These are phyloP conservation scores for Colletotrichum camelliae DNA, from an alignment of 2,329 filamentous ascomycete species.

Conservation along the genomic window DNA sequence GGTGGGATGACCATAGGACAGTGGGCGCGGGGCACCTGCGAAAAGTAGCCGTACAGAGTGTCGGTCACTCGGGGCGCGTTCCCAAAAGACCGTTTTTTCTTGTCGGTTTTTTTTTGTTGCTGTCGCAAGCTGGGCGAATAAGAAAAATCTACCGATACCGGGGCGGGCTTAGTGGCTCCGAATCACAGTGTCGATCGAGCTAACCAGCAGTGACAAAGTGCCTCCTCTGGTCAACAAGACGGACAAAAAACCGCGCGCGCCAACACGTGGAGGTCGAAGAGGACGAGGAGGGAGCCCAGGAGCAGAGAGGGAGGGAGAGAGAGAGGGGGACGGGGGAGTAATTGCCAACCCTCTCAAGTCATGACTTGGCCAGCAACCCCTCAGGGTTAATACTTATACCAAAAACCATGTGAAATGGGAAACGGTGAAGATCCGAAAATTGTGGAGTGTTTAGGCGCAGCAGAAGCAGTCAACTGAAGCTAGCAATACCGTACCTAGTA, in stretches of 20 bases:
- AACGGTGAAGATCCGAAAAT: neutral
- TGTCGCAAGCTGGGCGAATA: neutral
- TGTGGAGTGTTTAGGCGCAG: constrained; percentile 17
- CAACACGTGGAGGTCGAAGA: neutral
- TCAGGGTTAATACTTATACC: neutral
- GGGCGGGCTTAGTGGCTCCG: neutral
- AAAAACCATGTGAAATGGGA: constrained; percentile 5
- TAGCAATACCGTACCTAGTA: neutral
- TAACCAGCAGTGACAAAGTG: neutral
- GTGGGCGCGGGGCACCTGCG: constrained; percentile 12
- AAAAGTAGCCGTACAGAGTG: neutral
- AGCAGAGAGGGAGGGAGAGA: neutral
- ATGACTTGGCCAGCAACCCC: neutral
- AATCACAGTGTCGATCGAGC: neutral
- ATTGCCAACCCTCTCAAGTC: neutral
- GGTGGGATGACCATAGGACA: constrained; percentile 11
- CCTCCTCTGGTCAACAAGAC: neutral
- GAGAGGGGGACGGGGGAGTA: neutral
- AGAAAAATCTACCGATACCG: constrained; percentile 16
- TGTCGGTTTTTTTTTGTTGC: neutral
- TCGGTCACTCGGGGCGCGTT: neutral
- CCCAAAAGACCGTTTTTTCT: neutral
- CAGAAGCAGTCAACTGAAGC: neutral
- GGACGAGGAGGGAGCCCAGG: neutral
- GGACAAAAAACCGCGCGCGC: neutral